Percentiles rank a stretch among this genome's conserved stretches.
phyloP scores from a whole-genome alignment of 1,139 yeast species.

The Groenewaldozyma auringiensis region DNA sequence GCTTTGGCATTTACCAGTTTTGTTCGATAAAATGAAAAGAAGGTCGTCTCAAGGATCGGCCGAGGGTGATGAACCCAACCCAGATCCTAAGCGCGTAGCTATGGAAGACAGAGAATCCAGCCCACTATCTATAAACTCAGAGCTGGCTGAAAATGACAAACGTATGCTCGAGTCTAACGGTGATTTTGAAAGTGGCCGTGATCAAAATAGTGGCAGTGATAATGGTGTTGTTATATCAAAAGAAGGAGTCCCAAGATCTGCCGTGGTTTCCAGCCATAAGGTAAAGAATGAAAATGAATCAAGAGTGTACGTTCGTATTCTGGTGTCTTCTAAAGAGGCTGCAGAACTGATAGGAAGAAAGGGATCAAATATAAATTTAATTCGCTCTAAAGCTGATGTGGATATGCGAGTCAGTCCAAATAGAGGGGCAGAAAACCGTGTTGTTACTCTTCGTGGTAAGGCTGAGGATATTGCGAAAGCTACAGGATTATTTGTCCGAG shows the following conservation, averaged over 20 bases:
- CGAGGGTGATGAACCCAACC: constrained; percentile 21
- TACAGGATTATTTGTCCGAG: constrained; percentile 64
- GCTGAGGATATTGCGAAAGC: constrained; percentile 79
- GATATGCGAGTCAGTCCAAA: constrained; percentile 74
- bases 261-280: not conserved
- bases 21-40: constrained; percentile 43
- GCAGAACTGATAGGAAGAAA: constrained; percentile 68
- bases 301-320: constrained; percentile 61
- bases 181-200: not conserved
- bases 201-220: not conserved
- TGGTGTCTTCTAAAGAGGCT: constrained; percentile 73
- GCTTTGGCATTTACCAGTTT: too few species aligned
- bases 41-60: constrained; percentile 50
- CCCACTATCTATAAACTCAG: constrained; percentile 10
- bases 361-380: constrained; percentile 61
- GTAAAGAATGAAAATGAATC: not conserved
- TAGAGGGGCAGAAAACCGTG: constrained; percentile 64
- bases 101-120: constrained; percentile 36
- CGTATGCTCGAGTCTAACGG: not conserved
- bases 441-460: constrained; percentile 67
- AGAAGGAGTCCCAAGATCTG: not conserved
- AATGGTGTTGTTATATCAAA: not conserved
- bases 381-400: constrained; percentile 59
- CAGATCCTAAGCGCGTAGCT: constrained; percentile 58
- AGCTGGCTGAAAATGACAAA: constrained; percentile 8